These are phyloP conservation scores for Lachnellula subtilissima DNA, from an alignment of 2,329 filamentous ascomycete genomes.

Conservation along the genomic window DNA sequence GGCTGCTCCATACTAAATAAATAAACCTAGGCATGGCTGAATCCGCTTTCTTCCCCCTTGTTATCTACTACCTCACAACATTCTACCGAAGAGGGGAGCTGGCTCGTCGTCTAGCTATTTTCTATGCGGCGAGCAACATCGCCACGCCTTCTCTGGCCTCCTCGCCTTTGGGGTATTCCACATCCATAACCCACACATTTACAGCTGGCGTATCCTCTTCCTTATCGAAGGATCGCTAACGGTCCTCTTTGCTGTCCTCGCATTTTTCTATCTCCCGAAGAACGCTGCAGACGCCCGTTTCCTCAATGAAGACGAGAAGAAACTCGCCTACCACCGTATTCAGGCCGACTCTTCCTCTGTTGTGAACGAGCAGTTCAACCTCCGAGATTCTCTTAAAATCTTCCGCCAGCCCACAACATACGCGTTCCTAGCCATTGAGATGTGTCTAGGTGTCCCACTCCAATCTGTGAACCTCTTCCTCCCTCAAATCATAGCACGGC, in stretches of 20 bases:
- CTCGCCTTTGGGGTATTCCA: constrained; percentile 43
- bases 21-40: constrained; percentile 47
- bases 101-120: constrained; percentile 64
- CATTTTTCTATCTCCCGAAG: constrained; percentile 34
- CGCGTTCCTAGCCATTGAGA: constrained; percentile 47
- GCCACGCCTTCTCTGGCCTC: constrained; percentile 55
- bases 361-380: constrained; percentile 48
- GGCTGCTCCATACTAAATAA: neutral
- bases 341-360: constrained; percentile 59
- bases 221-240: constrained; percentile 38
- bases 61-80: constrained; percentile 52
- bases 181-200: constrained; percentile 43
- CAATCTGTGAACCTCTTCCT: constrained; percentile 51
- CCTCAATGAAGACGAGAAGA: constrained; percentile 30
- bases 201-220: constrained; percentile 49
- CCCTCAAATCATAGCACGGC: constrained; percentile 49
- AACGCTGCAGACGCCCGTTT: constrained; percentile 29
- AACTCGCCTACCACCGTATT: constrained; percentile 32
- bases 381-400: constrained; percentile 47
- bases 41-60: constrained; percentile 64
- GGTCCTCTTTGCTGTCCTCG: constrained; percentile 31
- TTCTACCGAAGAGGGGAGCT: constrained; percentile 71
- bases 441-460: constrained; percentile 55
- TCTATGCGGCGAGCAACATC: constrained; percentile 72
- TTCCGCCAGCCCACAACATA: constrained; percentile 43